Base-by-base conservation (phyloP, 1,139 yeast genomes). In the Diutina sp. region DNA sequence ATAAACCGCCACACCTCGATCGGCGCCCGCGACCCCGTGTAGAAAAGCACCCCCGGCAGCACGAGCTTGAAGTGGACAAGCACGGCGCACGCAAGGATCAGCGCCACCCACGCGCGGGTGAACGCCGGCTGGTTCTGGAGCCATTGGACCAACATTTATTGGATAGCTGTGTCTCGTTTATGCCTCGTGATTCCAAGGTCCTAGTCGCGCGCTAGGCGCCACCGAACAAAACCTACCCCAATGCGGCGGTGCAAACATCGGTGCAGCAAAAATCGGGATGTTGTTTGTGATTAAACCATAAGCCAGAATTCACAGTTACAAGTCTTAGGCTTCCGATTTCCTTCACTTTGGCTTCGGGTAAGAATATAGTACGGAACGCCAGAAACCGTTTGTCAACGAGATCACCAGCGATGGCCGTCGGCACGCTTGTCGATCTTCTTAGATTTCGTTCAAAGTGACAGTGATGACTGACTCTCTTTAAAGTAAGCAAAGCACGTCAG, bases 241-340 rank as follows among this genome's bases (percentile, higher is more conserved):
- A 21, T 21, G 25, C 25, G 25, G 25, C 25, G 25, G 25, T 21
- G 25, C 25, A 21, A 21, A 21, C 4, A 21, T 21, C n/a, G n/a
- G n/a, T n/a, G n/a, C n/a, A n/a, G n/a, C n/a, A n/a, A n/a, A n/a
- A n/a, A n/a, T n/a, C n/a, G n/a, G n/a, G n/a, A n/a, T n/a, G n/a
- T n/a, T n/a, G n/a, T n/a, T n/a, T n/a, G 25, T 21, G 25, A 21
- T 2, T 21, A 21, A n/a, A 90, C 99, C 99, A 77, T 93, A 93
- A 76, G 99, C 99, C 73, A 93, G 90, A 93, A 93, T 85, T 93
- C 98, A 87, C 98, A 91, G 95, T 93, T 93, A 86, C 99, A 93
- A 84, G 74, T 93, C 99, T 82, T 93, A 90, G 74, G 87, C 90
- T 78, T 90, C 97, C 72, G 72, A 89, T 77, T 60, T 85, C 90